Evolutionary conservation across 1,284 basidiomycete genomes (phyloP).

Genomic region (Schizophyllum amplum): DNA sequence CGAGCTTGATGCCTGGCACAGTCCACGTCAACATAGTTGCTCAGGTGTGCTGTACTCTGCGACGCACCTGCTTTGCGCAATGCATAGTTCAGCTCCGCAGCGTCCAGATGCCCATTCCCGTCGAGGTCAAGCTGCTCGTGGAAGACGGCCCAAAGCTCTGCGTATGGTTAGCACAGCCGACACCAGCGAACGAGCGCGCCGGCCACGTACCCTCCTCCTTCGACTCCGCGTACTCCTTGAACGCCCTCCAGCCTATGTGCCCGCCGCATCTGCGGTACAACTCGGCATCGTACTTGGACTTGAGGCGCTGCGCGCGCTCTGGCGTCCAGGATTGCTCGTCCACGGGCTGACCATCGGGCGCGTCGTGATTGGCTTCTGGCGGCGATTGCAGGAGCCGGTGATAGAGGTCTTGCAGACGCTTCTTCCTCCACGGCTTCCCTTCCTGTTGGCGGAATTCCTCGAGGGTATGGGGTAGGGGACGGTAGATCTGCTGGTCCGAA

Average conservation of each 20-base stretch:
- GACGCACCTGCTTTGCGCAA: conserved; percentile 65
- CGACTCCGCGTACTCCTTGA: conserved; percentile 66
- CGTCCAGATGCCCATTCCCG: conserved; percentile 75
- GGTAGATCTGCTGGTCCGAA: background rate
- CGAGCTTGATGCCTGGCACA: conserved; percentile 58
- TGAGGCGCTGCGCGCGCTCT: conserved; percentile 62
- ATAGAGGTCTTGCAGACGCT: conserved; percentile 54
- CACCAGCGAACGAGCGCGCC: conserved; percentile 10
- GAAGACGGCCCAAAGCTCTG: conserved; percentile 86
- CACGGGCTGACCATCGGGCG: conserved; percentile 14
- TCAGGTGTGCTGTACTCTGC: background rate
- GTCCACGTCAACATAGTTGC: conserved; percentile 1
- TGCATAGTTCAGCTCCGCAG: conserved; percentile 62
- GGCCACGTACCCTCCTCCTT: conserved; percentile 65
- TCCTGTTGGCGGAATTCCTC: conserved; percentile 58
- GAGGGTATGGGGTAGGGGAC: conserved; percentile 30
- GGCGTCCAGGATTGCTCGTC: conserved; percentile 38
- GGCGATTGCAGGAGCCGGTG: conserved; percentile 33
- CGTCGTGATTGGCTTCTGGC: conserved; percentile 4
- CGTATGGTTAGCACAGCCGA: background rate
- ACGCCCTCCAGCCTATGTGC: conserved; percentile 70
- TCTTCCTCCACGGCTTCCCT: conserved; percentile 51
- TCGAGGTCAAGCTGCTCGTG: conserved; percentile 84
- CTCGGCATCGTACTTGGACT: conserved; percentile 72
- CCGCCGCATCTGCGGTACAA: conserved; percentile 53